A percentile compares a stretch with the other conserved stretches of the same genome.
Conservation (phyloP, 2,329 filamentous ascomycete species). For the Neonectria faginata region DNA sequence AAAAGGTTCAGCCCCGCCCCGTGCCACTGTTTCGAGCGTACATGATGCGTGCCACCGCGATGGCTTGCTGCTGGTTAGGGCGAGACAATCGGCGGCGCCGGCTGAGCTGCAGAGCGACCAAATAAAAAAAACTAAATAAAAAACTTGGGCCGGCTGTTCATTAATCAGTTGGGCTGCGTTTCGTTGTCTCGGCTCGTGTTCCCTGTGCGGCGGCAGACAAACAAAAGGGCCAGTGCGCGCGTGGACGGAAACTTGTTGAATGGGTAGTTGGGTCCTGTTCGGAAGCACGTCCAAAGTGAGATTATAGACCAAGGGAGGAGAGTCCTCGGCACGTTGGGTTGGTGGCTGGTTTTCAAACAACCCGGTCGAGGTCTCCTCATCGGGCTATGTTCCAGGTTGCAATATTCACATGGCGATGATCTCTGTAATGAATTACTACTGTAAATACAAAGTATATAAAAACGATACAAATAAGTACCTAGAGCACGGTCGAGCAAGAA, state of each 20-base stretch:
- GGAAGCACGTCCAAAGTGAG: neutral
- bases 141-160: neutral
- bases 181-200: constrained; percentile 16
- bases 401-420: no score
- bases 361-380: neutral
- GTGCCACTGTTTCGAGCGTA: constrained; percentile 15
- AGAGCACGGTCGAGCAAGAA: neutral
- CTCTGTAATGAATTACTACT: neutral
- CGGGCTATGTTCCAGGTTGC: neutral
- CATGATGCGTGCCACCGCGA: constrained; percentile 19
- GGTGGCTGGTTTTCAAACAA: neutral
- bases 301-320: neutral
- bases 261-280: no score
- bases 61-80: constrained; percentile 13
- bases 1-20: constrained; percentile 12
- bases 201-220: neutral
- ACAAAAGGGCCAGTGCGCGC: neutral
- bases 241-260: neutral
- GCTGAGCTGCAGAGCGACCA: constrained; percentile 7
- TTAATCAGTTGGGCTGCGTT: neutral
- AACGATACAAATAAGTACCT: neutral
- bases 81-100: constrained; percentile 8
- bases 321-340: neutral
- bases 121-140: no score
- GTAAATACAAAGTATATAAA: neutral